phyloP scores from a whole-genome alignment of 2,329 filamentous ascomycete species.

The Dothideomycetes sp. region DNA sequence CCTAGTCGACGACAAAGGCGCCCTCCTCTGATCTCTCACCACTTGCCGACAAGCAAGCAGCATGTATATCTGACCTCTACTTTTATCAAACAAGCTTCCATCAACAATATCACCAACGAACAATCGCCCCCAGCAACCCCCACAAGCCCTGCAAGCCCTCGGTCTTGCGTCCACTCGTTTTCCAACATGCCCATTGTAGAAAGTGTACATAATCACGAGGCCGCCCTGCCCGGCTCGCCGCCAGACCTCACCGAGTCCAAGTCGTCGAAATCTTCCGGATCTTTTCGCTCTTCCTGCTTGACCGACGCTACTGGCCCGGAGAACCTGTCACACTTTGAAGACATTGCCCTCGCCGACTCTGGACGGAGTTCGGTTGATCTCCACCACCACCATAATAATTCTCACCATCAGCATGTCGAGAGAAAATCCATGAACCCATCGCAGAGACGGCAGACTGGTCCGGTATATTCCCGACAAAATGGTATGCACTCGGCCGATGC shows the following conservation, averaged over 20 bases:
- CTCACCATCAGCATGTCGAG: too few relatives aligned
- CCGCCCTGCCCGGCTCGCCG: conserved; percentile 52
- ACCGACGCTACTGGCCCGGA: conserved; percentile 50
- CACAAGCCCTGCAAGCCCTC: conserved; percentile 6
- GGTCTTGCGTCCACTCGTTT: conserved; percentile 12
- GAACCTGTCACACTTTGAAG: conserved; percentile 80
- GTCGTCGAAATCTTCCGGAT: conserved; percentile 68
- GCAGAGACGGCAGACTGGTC: not conserved
- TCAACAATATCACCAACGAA: too few relatives aligned
- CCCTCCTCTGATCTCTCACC: not conserved
- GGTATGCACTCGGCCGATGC: not conserved
- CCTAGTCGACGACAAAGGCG: not conserved
- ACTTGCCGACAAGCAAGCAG: not conserved
- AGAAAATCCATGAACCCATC: not conserved
- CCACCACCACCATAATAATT: not conserved
- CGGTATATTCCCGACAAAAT: not conserved
- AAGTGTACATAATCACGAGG: conserved; percentile 1
- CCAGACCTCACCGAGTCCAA: conserved; percentile 75
- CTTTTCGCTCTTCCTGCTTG: conserved; percentile 67
- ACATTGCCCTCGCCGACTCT: conserved; percentile 69
- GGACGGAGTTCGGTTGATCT: conserved; percentile 14
- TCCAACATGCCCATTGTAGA: not conserved
- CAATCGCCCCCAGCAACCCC: not conserved
- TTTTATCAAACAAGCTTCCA: not conserved
- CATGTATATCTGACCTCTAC: not conserved